Evolutionary conservation across 2,329 filamentous ascomycete species (phyloP).

Genomic region (Aspergillus unguis): DNA sequence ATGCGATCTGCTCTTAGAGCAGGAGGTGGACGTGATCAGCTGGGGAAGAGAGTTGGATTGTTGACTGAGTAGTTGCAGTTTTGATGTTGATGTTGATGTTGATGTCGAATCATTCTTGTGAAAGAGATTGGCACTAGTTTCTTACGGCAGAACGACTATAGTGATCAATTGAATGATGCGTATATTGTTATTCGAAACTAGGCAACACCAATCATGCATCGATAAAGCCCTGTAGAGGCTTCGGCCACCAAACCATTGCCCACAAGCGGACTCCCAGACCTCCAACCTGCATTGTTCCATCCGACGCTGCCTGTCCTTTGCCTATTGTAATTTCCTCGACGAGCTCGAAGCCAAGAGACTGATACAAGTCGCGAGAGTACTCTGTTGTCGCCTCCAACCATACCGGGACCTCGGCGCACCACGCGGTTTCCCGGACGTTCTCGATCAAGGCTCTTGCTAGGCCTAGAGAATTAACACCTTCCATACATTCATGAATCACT

Average conservation of each 20-base stretch:
- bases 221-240: background rate
- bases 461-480: background rate
- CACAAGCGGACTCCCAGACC: background rate
- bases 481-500: background rate
- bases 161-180: too few species aligned
- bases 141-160: too few species aligned
- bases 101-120: too few species aligned
- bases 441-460: constrained; percentile 1
- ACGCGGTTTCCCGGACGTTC: background rate
- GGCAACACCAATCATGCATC: background rate
- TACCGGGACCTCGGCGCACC: background rate
- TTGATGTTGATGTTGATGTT: too few species aligned
- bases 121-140: too few species aligned
- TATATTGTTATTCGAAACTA: too few species aligned
- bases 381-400: constrained; percentile 7
- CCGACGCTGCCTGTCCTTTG: background rate
- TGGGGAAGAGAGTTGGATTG: too few species aligned
- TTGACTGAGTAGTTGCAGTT: too few species aligned
- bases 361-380: constrained; percentile 1
- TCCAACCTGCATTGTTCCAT: background rate
- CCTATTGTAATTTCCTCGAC: constrained; percentile 3
- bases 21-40: too few species aligned
- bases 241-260: constrained; percentile 9
- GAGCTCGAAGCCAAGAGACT: background rate
- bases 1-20: too few species aligned